These are phyloP conservation scores for Backusella mclennaniae DNA, from an alignment of 192 early-diverging fungal species.

Conservation along the genomic window DNA sequence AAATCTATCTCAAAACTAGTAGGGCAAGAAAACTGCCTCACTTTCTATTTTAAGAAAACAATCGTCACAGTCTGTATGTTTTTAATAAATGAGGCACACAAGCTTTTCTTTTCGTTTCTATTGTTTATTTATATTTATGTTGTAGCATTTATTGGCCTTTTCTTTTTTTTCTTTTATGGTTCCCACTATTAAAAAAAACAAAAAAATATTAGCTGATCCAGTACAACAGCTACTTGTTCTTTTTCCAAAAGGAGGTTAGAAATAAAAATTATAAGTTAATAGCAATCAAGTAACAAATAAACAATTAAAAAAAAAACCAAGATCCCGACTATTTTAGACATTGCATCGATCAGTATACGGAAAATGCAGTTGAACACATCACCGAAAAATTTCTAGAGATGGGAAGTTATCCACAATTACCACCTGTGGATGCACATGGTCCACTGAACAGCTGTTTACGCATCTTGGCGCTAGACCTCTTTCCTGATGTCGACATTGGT, in stretches of 20 bases:
- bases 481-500: slow-evolving; percentile 39
- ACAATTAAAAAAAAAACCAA: not conserved
- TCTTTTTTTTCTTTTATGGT: not conserved
- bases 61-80: not conserved
- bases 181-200: not conserved
- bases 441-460: slow-evolving; percentile 27
- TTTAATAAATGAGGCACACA: not conserved
- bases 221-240: slow-evolving; percentile 7
- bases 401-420: slow-evolving; percentile 35
- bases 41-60: not conserved
- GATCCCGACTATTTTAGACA: slow-evolving; percentile 38
- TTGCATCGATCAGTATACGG: slow-evolving; percentile 31
- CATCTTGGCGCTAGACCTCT: slow-evolving; percentile 28
- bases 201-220: not conserved
- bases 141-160: not conserved
- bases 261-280: not conserved
- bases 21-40: not conserved
- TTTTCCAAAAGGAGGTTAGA: slow-evolving; percentile 21
- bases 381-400: slow-evolving; percentile 34
- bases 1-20: too few species aligned
- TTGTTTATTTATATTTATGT: not conserved
- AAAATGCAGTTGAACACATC: slow-evolving; percentile 34
- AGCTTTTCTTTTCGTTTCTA: not conserved
- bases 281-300: not conserved
- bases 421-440: slow-evolving; percentile 10